Evolutionary conservation across 75 land plant species (phyloP), one percentile per base, ranked within the genome.

Genomic region (Gnetum montanum): DNA sequence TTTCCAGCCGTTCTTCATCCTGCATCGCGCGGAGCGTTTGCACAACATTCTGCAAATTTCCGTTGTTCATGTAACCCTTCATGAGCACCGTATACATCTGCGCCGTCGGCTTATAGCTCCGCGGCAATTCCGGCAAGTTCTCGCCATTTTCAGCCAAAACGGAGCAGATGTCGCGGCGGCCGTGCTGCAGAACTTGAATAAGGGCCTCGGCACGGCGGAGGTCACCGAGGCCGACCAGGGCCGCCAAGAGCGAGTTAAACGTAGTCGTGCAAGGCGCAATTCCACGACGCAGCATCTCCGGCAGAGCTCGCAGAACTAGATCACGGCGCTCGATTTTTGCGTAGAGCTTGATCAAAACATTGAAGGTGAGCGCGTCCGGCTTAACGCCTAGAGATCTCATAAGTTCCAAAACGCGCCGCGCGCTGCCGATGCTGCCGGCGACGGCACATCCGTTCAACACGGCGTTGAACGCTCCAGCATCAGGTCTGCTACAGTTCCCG

Each of bases 391-490:
- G 89, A 48, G 59, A 61, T 1, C 40, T 29, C 77, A 94, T 70
- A 50, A 56, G 66, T 20, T 65, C 77, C 49, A 82, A 63, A 46
- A 94, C 43, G 34, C 69, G 50, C 23, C 72, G 45, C 31, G 88
- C 93, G 50, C 43, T 65, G 3, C 48, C 49, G 2, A 50, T 44
- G 7, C 79, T 69, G 11, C 90, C 90, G 31, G 77, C 33, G 49
- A 78, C 85, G 23, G 91, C 90, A 62, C 88, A 85, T 15, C 96
- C 96, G 59, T 94, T 94, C 27, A 94, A 71, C 49, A 65, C 84
- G 25, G 91, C 98, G 36, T 94, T 94, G 57, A 68, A 94, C 3
- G 95, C 95, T 1, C 73, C 95, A 6, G 96, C 82, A 60, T 93
- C 98, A 8, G 98, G 98, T 31, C 51, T 40, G 31, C 76, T 67